These are phyloP conservation scores for Mucor piriformis DNA, from an alignment of 371 early-diverging fungal genomes.

Conservation along the genomic window DNA sequence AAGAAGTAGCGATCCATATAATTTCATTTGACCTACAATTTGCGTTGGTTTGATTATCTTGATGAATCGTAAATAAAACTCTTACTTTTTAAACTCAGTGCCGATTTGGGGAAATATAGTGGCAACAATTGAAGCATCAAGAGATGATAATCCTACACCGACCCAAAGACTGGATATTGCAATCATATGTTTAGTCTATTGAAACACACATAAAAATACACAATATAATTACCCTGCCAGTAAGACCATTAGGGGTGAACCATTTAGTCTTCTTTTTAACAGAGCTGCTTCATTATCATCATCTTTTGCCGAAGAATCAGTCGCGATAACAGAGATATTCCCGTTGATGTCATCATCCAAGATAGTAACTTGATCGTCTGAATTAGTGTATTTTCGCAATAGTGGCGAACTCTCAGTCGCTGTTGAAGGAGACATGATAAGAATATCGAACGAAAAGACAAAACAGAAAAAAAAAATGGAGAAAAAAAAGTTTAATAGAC, in stretches of 20 bases:
- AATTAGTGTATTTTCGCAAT: neutral
- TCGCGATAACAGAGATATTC: conserved; percentile 14
- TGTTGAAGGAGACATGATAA: neutral
- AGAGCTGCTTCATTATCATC: conserved; percentile 5
- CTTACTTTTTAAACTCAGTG: conserved; percentile 66
- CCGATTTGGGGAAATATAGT: conserved; percentile 79
- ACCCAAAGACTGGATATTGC: conserved; percentile 24
- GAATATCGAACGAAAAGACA: neutral
- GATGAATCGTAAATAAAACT: neutral
- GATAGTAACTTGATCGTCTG: neutral
- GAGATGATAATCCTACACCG: conserved; percentile 68
- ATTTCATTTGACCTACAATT: conserved; percentile 32
- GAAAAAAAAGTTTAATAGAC: neutral
- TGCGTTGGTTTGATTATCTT: neutral
- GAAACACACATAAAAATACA: neutral
- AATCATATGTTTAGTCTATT: neutral
- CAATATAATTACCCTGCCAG: conserved; percentile 13
- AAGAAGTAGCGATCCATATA: conserved; percentile 75
- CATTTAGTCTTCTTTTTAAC: conserved; percentile 18
- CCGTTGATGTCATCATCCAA: conserved; percentile 13
- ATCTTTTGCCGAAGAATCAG: conserved; percentile 5
- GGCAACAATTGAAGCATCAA: conserved; percentile 82
- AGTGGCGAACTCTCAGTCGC: neutral
- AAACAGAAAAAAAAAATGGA: neutral
- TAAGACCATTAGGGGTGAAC: conserved; percentile 15